These are phyloP conservation scores for Platanus orientalis DNA, from an alignment of 164 flowering plant genomes.

Conservation along the genomic window DNA sequence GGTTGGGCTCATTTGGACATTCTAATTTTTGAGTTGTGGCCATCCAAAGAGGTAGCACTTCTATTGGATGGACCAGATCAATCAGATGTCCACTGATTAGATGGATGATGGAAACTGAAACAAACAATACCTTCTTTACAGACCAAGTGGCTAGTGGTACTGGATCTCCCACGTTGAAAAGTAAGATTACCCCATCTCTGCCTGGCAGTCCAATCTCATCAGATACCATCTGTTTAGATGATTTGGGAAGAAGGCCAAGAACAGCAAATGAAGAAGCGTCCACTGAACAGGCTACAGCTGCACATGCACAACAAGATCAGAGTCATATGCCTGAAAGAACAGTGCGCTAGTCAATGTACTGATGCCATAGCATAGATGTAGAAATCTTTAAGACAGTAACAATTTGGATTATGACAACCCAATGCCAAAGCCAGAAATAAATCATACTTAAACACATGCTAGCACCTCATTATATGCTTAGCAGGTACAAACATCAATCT, in stretches of 20 bases:
- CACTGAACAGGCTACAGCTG: slow-evolving; percentile 61
- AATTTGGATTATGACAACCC: neutral
- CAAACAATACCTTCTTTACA: slow-evolving; percentile 59
- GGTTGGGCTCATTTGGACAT: neutral
- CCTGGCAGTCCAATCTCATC: slow-evolving; percentile 20
- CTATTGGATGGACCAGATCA: neutral
- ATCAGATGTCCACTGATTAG: neutral
- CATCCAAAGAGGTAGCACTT: neutral
- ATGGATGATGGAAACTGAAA: neutral
- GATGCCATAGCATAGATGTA: neutral
- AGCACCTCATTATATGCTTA: no score
- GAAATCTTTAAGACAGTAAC: neutral
- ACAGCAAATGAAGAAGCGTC: slow-evolving; percentile 64
- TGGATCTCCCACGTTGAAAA: slow-evolving; percentile 55
- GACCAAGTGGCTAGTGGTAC: slow-evolving; percentile 75
- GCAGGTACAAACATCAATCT: no score
- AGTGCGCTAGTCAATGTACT: neutral
- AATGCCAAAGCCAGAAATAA: neutral
- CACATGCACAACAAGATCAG: slow-evolving; percentile 16
- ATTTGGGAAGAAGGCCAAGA: slow-evolving; percentile 51
- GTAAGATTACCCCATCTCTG: slow-evolving; percentile 63
- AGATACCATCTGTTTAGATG: slow-evolving; percentile 17
- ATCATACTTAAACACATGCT: neutral
- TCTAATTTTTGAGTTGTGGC: neutral
- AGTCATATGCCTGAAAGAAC: neutral